Evolutionary conservation across 1,284 basidiomycete genomes (phyloP), one percentile per base, ranked within the genome.

Genomic region (Bjerkandera adusta): DNA sequence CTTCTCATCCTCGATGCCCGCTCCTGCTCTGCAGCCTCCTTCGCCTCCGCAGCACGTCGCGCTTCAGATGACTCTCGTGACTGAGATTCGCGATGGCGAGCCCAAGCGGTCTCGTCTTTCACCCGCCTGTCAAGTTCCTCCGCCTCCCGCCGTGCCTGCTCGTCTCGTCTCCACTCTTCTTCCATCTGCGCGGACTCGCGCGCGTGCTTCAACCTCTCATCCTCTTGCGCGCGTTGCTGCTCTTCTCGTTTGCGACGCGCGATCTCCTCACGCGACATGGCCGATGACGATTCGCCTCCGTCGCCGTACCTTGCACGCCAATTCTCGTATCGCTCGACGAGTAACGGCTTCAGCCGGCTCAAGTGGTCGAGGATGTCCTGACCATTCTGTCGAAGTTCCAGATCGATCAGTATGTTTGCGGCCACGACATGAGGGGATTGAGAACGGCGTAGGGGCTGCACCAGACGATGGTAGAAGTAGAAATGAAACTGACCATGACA

Each of bases 341-440:
- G 67, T 2, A 61, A 47, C 2, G 61, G 57, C 45, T 70, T 72
- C 44, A 71, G 57, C 16, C 62, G 57, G 45, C 61, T 58, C 32
- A 70, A 55, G 36, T 53, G 58, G 22, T 68, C 63, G 26, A 87
- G 69, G 43, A 85, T 84, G 47, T 83, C 76, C 62, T 85, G 79
- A 10, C 85, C 85, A 49, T 87, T 85, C 85, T 87, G 56, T 52
- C 13, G n/a, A 33, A 22, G 34, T n/a, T 33, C 6, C 38, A 16
- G 21, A 49, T 46, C 32, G 35, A 42, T 47, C 33, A 40, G 53
- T 32, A 43, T 33, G 15, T 27, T 38, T 26, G 16, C 21, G 24
- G 18, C 25, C 8, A 11, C 7, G 12, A 20, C 16, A 37, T 32
- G 29, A n/a, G 36, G 11, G 44, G 13, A 37, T 24, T 18, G 16